A percentile compares a stretch with the other conserved stretches of the same genome.
These are phyloP conservation scores for Juncus inflexus DNA, from an alignment of 176 grass and related monocot genomes.

Conservation along the genomic window DNA sequence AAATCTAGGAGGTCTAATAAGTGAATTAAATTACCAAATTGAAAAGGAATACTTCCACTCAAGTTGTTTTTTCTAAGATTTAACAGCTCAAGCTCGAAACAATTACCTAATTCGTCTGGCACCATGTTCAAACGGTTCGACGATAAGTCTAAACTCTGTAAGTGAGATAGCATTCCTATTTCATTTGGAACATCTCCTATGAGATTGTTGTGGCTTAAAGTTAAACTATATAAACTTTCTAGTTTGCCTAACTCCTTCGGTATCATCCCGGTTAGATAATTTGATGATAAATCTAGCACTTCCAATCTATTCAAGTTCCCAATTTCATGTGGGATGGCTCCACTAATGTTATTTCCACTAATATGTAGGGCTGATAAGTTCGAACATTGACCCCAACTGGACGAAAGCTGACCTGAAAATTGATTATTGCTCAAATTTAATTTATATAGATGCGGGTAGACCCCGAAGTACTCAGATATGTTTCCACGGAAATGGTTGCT, in stretches of 20 bases:
- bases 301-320: slow-evolving; percentile 6
- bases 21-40: slow-evolving; percentile 26
- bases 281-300: slow-evolving; percentile 18
- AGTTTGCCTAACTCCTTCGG: background rate
- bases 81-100: slow-evolving; percentile 21
- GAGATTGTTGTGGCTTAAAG: slow-evolving; percentile 8
- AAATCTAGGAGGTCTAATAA: slow-evolving; percentile 23
- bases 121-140: background rate
- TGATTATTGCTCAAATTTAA: slow-evolving; percentile 34
- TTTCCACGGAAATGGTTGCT: slow-evolving; percentile 28
- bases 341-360: slow-evolving; percentile 14
- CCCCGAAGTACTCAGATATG: slow-evolving; percentile 15
- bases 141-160: slow-evolving; percentile 13
- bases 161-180: background rate
- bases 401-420: slow-evolving; percentile 19
- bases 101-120: slow-evolving; percentile 7
- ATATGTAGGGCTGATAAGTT: slow-evolving; percentile 15
- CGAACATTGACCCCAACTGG: background rate
- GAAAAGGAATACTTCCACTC: slow-evolving; percentile 31
- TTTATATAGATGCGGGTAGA: slow-evolving; percentile 16
- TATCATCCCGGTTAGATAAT: background rate
- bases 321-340: slow-evolving; percentile 28
- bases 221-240: background rate
- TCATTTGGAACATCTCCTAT: slow-evolving; percentile 1
- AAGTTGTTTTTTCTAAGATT: slow-evolving; percentile 23